phyloP scores from a whole-genome alignment of 176 grass and related monocot genomes.

The Phyllostachys edulis region DNA sequence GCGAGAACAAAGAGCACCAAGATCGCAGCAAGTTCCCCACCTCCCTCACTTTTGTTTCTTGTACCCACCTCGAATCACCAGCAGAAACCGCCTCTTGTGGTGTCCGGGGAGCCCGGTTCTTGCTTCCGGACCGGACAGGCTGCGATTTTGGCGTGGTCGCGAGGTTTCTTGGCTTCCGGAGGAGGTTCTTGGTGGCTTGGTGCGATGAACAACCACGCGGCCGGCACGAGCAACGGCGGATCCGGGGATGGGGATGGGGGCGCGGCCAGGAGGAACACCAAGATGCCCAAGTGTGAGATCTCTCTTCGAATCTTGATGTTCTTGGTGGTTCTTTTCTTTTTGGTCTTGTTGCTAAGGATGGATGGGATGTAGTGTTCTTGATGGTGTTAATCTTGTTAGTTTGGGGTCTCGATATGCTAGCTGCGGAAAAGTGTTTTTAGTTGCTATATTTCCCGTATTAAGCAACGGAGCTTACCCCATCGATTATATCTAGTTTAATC shows the following conservation, averaged over 20 bases:
- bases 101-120: not conserved
- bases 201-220: slow-evolving; percentile 41
- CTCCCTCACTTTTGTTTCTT: not conserved
- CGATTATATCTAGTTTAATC: not conserved
- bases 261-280: slow-evolving; percentile 56
- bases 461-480: not conserved
- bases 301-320: slow-evolving; percentile 22
- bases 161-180: not conserved
- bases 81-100: not conserved
- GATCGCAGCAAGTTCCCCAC: slow-evolving; percentile 21
- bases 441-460: not conserved
- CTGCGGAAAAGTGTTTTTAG: not conserved
- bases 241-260: slow-evolving; percentile 38
- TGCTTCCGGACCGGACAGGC: not conserved
- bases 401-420: not conserved
- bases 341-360: not conserved
- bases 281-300: slow-evolving; percentile 75
- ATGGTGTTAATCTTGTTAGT: not conserved
- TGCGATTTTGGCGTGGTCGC: not conserved
- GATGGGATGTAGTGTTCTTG: not conserved
- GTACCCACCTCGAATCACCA: not conserved
- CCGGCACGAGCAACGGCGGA: slow-evolving; percentile 42
- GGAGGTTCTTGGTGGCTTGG: not conserved
- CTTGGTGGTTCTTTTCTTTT: not conserved
- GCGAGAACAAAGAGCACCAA: not conserved